Evolutionary conservation across 495 filamentous ascomycete species (phyloP).

Genomic region (Lepraria neglecta): DNA sequence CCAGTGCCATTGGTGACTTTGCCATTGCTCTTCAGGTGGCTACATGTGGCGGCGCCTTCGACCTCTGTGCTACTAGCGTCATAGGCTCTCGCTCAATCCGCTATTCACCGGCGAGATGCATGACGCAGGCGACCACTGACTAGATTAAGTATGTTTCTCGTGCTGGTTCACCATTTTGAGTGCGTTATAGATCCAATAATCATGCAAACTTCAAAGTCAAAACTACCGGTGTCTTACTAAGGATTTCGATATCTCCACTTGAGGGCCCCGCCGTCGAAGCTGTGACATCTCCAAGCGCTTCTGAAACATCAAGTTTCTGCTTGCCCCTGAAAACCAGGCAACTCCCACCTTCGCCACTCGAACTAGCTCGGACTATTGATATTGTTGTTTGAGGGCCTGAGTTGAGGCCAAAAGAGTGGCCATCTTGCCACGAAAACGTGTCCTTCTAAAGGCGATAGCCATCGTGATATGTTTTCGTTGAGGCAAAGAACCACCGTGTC

Average conservation of each 20-base stretch:
- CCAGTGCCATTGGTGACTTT: background rate
- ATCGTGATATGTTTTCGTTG: background rate
- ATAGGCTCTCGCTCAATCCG: conserved; percentile 2
- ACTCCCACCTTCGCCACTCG: background rate
- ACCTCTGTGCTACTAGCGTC: background rate
- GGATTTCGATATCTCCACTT: background rate
- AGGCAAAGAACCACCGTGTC: conserved; percentile 4
- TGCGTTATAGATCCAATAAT: background rate
- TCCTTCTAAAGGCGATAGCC: background rate
- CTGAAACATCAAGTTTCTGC: conserved; percentile 8
- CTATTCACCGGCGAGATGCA: conserved; percentile 2
- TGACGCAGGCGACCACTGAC: background rate
- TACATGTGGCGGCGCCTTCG: conserved; percentile 6
- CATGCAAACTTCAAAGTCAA: background rate
- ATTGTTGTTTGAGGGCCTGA: background rate
- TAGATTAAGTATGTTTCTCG: background rate
- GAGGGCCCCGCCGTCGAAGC: background rate
- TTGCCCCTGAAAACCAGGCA: background rate
- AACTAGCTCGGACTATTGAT: background rate
- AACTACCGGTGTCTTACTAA: background rate
- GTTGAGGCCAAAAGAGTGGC: background rate
- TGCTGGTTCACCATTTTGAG: background rate
- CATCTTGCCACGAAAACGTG: background rate
- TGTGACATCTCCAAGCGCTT: conserved; percentile 11
- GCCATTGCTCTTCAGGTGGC: background rate